Conservation (phyloP, 2,329 filamentous ascomycete genomes). For the Talaromyces sp. region DNA sequence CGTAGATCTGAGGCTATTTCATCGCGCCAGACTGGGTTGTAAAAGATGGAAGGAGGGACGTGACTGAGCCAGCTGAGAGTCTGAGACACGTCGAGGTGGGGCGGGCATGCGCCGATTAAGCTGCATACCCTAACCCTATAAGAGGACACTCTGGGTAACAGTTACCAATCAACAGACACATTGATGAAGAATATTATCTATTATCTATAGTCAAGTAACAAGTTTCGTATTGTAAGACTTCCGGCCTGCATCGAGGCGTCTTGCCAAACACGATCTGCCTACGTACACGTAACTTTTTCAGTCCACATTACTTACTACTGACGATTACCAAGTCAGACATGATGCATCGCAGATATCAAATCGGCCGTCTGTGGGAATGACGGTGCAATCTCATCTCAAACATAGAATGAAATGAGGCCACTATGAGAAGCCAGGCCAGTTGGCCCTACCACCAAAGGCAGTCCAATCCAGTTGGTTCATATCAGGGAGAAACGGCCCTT, state of each 20-base stretch:
- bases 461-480: conserved; percentile 9
- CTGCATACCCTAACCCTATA: background rate
- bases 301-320: background rate
- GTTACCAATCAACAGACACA: background rate
- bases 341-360: background rate
- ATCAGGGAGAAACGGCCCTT: background rate
- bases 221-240: background rate
- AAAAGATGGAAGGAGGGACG: background rate
- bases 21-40: background rate
- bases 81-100: background rate
- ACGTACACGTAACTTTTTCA: background rate
- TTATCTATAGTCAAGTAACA: background rate
- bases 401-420: background rate
- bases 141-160: background rate
- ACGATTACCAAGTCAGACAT: background rate
- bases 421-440: conserved; percentile 7
- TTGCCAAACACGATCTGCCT: background rate
- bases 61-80: background rate
- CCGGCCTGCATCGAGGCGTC: background rate
- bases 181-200: background rate
- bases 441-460: conserved; percentile 7
- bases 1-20: background rate
- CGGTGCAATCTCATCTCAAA: no score
- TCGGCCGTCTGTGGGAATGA: no score
- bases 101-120: background rate